A percentile compares a stretch with the other conserved stretches of the same genome.
These are phyloP conservation scores for Rehmannia glutinosa DNA, from an alignment of 257 asterid genomes.

Conservation along the genomic window DNA sequence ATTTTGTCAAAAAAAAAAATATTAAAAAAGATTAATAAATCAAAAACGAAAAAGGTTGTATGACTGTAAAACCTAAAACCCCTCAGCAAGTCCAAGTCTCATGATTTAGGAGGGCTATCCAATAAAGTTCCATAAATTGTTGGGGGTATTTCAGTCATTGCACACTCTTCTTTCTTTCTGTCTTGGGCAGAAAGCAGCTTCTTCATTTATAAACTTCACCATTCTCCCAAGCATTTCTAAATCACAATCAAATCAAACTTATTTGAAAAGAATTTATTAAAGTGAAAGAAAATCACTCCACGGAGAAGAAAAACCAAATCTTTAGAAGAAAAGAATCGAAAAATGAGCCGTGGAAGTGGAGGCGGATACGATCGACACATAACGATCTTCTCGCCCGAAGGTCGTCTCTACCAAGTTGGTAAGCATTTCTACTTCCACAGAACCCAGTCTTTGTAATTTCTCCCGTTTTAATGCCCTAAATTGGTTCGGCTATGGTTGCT, in stretches of 20 bases:
- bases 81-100: no score
- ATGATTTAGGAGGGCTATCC: no score
- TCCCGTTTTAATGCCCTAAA: neutral
- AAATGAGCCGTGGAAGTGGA: constrained; percentile 98
- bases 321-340: neutral
- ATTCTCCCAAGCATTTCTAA: neutral
- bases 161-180: neutral
- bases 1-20: no score
- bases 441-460: neutral
- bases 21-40: no score
- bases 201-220: constrained; percentile 10
- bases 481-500: neutral
- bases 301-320: neutral
- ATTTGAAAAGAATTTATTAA: neutral
- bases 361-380: constrained; percentile 99
- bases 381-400: constrained; percentile 99
- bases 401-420: constrained; percentile 98
- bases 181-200: constrained; percentile 41
- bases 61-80: no score
- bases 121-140: neutral
- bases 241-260: constrained; percentile 11
- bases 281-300: neutral
- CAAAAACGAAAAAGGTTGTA: no score
- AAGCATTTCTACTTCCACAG: constrained; percentile 21
- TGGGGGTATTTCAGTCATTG: constrained; percentile 26